Conservation (phyloP, 768 basidiomycete genomes). For the Russula earlei region DNA sequence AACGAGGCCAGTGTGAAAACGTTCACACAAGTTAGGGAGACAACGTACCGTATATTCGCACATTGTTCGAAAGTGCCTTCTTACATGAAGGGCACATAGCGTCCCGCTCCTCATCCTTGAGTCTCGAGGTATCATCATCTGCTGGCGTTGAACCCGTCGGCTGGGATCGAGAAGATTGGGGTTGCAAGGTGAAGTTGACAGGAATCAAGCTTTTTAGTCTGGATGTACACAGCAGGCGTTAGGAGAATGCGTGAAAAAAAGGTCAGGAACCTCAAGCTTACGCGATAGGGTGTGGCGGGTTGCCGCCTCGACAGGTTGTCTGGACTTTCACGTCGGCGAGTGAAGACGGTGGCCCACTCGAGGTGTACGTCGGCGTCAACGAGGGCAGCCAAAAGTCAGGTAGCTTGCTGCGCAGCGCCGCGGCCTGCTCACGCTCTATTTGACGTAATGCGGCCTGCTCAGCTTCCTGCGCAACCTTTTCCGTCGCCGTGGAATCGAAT, state of each 20-base stretch:
- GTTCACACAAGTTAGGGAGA: not conserved
- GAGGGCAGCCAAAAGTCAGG: slow-evolving; percentile 98
- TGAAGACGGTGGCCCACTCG: slow-evolving; percentile 51
- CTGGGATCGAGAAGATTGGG: slow-evolving; percentile 23
- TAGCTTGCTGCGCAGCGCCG: slow-evolving; percentile 76
- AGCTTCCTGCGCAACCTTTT: slow-evolving; percentile 64
- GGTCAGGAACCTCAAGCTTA: slow-evolving; percentile 30
- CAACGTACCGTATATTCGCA: slow-evolving; percentile 55
- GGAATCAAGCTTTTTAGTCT: slow-evolving; percentile 79
- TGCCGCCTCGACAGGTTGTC: slow-evolving; percentile 79
- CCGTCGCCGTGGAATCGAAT: slow-evolving; percentile 65
- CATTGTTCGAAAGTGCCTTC: slow-evolving; percentile 71
- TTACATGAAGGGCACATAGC: slow-evolving; percentile 87
- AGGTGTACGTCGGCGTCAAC: slow-evolving; percentile 71
- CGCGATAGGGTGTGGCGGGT: slow-evolving; percentile 69
- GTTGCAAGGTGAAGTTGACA: slow-evolving; percentile 65
- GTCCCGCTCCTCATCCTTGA: slow-evolving; percentile 45
- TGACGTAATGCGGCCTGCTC: slow-evolving; percentile 79
- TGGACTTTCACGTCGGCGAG: slow-evolving; percentile 77
- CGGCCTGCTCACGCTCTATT: slow-evolving; percentile 81
- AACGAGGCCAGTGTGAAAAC: not conserved
- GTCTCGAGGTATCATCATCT: slow-evolving; percentile 28
- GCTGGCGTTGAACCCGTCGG: slow-evolving; percentile 30
- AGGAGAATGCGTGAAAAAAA: not conserved
- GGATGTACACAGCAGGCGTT: not conserved